These are phyloP conservation scores for Alternaria longipes DNA, from an alignment of 2,329 filamentous ascomycete genomes.

Conservation along the genomic window DNA sequence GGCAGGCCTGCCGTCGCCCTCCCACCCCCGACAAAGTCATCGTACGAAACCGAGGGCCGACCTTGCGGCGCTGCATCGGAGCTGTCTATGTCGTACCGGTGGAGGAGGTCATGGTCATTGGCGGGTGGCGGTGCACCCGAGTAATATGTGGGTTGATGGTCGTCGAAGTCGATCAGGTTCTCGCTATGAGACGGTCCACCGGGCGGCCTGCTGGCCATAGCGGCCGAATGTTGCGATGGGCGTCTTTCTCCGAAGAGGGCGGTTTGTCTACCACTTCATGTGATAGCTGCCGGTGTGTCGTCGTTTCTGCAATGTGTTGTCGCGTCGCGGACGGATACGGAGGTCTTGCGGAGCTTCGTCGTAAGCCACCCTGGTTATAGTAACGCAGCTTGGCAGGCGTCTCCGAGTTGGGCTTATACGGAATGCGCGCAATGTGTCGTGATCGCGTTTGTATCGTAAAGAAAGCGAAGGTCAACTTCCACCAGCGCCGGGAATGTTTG, in stretches of 20 bases:
- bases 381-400: constrained; percentile 17
- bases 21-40: constrained; percentile 85
- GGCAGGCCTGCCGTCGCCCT: constrained; percentile 57
- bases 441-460: constrained; percentile 7
- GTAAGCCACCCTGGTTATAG: constrained; percentile 10
- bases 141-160: constrained; percentile 75
- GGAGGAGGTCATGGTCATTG: constrained; percentile 81
- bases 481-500: neutral
- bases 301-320: constrained; percentile 3
- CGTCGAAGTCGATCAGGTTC: constrained; percentile 78
- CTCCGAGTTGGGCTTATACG: constrained; percentile 9
- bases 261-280: constrained; percentile 37
- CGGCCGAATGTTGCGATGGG: constrained; percentile 37
- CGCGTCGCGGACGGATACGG: constrained; percentile 21
- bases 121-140: constrained; percentile 79
- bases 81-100: constrained; percentile 76
- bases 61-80: constrained; percentile 68
- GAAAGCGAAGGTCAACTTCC: constrained; percentile 4
- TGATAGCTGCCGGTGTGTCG: constrained; percentile 17
- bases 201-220: constrained; percentile 65
- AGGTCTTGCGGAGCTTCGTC: constrained; percentile 29
- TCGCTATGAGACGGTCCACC: constrained; percentile 59
- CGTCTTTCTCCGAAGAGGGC: constrained; percentile 34
- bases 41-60: constrained; percentile 90
- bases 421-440: constrained; percentile 7